Evolutionary conservation across 1,284 basidiomycete genomes (phyloP), one percentile per base, ranked within the genome.

Genomic region (Irpex lacteus): DNA sequence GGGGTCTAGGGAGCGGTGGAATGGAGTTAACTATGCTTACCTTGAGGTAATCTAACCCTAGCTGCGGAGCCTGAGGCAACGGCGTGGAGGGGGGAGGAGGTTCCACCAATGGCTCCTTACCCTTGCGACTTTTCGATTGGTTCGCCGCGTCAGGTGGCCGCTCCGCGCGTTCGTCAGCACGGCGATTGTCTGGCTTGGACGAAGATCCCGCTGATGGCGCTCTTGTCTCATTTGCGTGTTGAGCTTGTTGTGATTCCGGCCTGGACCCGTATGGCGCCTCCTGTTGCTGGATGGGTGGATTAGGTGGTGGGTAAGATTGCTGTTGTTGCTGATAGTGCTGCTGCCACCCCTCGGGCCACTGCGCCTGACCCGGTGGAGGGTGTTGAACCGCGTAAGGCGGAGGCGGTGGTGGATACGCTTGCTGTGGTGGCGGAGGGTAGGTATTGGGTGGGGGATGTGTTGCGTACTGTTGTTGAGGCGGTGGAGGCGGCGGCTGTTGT

Each of bases 11-110:
- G 40, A 47, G 40, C 40, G 40, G 11, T 40, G 37, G 60, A 47
- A 60, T n/a, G 7, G 18, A 56, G 37, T 21, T 13, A 47, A 36
- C 32, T 26, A 11, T 61, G 70, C 73, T 65, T 65, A 85, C 85
- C 80, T 86, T 87, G 59, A 73, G 67, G 68, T 85, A 88, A 74
- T 87, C 85, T 52, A 86, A 56, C 26, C 54, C 54, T 37, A 56
- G 34, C 54, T 56, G 70, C 37, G 72, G 58, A 18, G 69, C 62
- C 44, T 70, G 18, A 68, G 67, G n/a, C 21, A 56, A 62, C 38
- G 71, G 63, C 18, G 60, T 52, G 62, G 71, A 66, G 62, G 68
- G 66, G 47, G 70, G 68, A 49, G 71, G 63, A 8, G 70, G 65
- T 19, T 63, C 63, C 34, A 65, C 65, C 56, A 71, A 70, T 50